Base-by-base conservation (phyloP, 768 basidiomycete genomes). In the Lyophyllum decastes region DNA sequence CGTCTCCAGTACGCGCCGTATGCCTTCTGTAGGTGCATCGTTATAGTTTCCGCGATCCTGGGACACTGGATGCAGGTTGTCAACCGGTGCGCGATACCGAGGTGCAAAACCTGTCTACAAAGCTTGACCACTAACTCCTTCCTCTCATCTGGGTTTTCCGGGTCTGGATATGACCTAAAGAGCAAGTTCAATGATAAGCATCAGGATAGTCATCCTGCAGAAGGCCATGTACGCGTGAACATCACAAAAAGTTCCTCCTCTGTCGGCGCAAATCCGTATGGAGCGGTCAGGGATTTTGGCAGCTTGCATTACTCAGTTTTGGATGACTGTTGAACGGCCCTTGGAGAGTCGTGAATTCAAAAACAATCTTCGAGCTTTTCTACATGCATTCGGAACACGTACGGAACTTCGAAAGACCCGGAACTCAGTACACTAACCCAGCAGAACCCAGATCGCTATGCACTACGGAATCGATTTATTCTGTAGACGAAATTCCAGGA, bases 21-120 rank as follows among this genome's bases (percentile, higher is more conserved):
- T 94, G 1, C 94, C 95, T 71, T 98, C 95, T 0, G 94, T 96
- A 0, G 96, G 95, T 0, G 95, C 95, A 76, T 98, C 95, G 2
- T 74, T 72, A 72, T 98, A 98, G 68, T 95, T 94, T 17, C 75
- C 77, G 0, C 90, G 85, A 73, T 98, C 95, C 71, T 93, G 90
- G 0, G 94, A 95, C 35, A 98, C 92, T 94, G 68, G 14, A 34
- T 19, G 19, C 41, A 40, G 30, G 9, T 26, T 17, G 47, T 58
- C 7, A 57, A 38, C 24, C 22, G 43, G 46, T 17, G 22, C 19
- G 17, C n/a, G 41, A 4, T 10, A 10, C 30, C 5, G 30, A 21
- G n/a, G 26, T 5, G 17, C 14, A 60, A n/a, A 14, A 16, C 10
- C n/a, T 24, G 76, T 89, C 63, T 69, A 88, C 92, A 74, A 0